Conservation (phyloP, 768 basidiomycete species). For the Kwoniella heveanensis region DNA sequence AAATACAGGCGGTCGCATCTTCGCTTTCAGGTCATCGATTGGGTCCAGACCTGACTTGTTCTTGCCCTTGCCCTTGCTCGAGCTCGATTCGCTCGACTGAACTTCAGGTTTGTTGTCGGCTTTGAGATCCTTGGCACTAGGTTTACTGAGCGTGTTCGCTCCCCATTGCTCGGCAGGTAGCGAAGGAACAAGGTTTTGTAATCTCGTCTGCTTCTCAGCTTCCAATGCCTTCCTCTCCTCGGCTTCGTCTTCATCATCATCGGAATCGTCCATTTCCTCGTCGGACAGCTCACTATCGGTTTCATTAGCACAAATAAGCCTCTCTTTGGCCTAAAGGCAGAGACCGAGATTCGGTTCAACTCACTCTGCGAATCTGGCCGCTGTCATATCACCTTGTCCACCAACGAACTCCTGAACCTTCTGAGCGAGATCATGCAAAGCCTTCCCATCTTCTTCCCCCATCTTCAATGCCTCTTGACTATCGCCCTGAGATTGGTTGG, state of each 20-base stretch:
- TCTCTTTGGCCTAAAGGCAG: too few relatives aligned
- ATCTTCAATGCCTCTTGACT: slow-evolving; percentile 59
- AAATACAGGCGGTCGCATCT: slow-evolving; percentile 74
- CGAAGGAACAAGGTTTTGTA: slow-evolving; percentile 79
- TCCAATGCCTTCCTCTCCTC: slow-evolving; percentile 54
- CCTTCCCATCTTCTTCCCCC: slow-evolving; percentile 68
- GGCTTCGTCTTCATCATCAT: slow-evolving; percentile 61
- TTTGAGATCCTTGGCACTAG: not conserved
- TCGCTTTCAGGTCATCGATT: slow-evolving; percentile 4
- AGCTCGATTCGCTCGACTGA: not conserved
- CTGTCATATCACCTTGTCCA: slow-evolving; percentile 83
- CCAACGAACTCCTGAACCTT: slow-evolving; percentile 90
- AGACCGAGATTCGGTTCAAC: slow-evolving; percentile 46
- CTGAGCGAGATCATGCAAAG: slow-evolving; percentile 73
- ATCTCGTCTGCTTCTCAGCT: slow-evolving; percentile 64
- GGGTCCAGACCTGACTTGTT: slow-evolving; percentile 9
- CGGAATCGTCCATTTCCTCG: slow-evolving; percentile 60
- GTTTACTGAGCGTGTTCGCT: slow-evolving; percentile 54
- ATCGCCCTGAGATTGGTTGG: slow-evolving; percentile 51
- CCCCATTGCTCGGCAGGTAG: slow-evolving; percentile 86
- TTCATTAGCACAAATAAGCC: not conserved
- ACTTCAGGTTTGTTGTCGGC: not conserved
- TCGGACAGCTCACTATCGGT: slow-evolving; percentile 70
- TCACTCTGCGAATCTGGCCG: slow-evolving; percentile 88
- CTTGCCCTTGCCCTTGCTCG: not conserved